Percentiles rank a stretch among this genome's conserved stretches.
Evolutionary conservation across 208 protist species (phyloP).

Genomic region (Crithidia mellificae): DNA sequence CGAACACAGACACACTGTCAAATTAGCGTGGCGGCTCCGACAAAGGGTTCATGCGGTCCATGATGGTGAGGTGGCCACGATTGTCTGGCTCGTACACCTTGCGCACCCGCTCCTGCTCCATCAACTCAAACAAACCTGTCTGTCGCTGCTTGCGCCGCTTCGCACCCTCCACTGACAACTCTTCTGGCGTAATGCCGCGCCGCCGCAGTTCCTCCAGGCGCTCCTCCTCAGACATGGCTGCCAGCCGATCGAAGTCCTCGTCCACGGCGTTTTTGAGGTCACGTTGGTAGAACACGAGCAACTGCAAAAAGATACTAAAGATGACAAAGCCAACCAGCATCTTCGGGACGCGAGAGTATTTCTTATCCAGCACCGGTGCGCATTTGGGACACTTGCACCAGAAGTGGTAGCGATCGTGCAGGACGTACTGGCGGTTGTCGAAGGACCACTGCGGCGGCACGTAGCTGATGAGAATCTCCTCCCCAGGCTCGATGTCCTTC

Average conservation of each 20-base stretch:
- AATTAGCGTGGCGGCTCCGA: constrained; percentile 27
- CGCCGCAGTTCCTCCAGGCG: constrained; percentile 44
- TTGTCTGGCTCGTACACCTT: constrained; percentile 38
- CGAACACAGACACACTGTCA: too few species aligned
- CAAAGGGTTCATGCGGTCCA: constrained; percentile 26
- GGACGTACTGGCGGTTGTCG: constrained; percentile 90
- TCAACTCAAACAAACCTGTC: constrained; percentile 55
- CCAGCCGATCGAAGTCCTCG: constrained; percentile 33
- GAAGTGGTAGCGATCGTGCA: constrained; percentile 89
- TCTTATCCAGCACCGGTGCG: constrained; percentile 60
- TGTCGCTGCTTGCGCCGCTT: constrained; percentile 36
- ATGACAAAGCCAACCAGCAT: constrained; percentile 54
- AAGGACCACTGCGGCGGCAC: constrained; percentile 81
- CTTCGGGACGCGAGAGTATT: constrained; percentile 58
- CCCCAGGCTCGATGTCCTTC: constrained; percentile 65
- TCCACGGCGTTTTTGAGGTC: constrained; percentile 42
- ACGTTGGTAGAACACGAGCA: constrained; percentile 63
- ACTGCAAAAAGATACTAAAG: constrained; percentile 62
- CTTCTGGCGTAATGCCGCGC: constrained; percentile 46
- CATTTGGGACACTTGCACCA: constrained; percentile 90
- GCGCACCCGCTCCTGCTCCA: constrained; percentile 49
- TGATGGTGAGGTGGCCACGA: constrained; percentile 27
- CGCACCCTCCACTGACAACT: constrained; percentile 25
- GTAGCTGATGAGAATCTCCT: constrained; percentile 87
- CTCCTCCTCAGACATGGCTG: constrained; percentile 44